Evolutionary conservation across 805 yeast species (phyloP).

Genomic region (Candida corydali): DNA sequence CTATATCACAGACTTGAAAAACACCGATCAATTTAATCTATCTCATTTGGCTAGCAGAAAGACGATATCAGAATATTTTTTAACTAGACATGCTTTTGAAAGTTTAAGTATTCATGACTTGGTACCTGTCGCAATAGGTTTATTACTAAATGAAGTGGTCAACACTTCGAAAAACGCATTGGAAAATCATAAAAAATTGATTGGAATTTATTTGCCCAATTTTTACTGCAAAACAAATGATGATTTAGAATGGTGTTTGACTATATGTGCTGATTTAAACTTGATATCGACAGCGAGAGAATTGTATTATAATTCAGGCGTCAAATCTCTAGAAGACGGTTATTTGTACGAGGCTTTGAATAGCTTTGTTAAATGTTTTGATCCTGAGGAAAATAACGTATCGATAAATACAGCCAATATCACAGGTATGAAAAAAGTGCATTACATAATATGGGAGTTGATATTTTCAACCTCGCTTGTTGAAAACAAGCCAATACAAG

Average conservation of each 20-base stretch:
- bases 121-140: slow-evolving; percentile 68
- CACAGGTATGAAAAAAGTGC: slow-evolving; percentile 42
- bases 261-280: slow-evolving; percentile 66
- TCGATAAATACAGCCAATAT: slow-evolving; percentile 10
- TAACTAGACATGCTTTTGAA: slow-evolving; percentile 52
- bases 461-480: slow-evolving; percentile 58
- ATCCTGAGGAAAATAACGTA: slow-evolving; percentile 16
- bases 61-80: slow-evolving; percentile 51
- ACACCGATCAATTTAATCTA: neutral
- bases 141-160: slow-evolving; percentile 39
- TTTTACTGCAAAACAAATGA: slow-evolving; percentile 63
- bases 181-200: slow-evolving; percentile 27
- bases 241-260: slow-evolving; percentile 75
- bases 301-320: slow-evolving; percentile 48
- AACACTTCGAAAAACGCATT: slow-evolving; percentile 42
- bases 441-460: slow-evolving; percentile 52
- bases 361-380: slow-evolving; percentile 62
- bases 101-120: slow-evolving; percentile 49
- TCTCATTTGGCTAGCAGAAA: slow-evolving; percentile 15
- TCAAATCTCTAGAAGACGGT: slow-evolving; percentile 49
- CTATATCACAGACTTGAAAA: slow-evolving; percentile 16
- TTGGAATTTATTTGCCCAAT: slow-evolving; percentile 57
- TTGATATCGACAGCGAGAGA: slow-evolving; percentile 54
- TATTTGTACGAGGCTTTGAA: slow-evolving; percentile 58
- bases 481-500: slow-evolving; percentile 51